Conservation (phyloP, 192 early-diverging fungal genomes). For the Hyaloraphidium curvatum region DNA sequence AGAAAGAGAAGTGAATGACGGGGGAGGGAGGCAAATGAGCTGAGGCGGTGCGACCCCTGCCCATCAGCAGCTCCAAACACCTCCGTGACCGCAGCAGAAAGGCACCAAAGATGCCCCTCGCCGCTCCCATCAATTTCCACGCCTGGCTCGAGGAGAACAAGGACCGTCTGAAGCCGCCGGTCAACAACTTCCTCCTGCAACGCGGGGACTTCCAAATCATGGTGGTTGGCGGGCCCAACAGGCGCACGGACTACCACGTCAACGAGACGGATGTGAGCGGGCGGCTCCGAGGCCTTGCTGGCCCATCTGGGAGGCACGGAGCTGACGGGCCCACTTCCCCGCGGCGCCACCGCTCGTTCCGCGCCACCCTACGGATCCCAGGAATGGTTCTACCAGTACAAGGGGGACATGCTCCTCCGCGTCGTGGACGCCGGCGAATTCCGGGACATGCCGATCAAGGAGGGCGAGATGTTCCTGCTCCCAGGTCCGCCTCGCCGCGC, state of each 20-base stretch:
- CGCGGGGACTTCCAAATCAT: constrained; percentile 73
- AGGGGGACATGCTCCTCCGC: constrained; percentile 83
- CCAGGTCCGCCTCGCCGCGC: constrained; percentile 34
- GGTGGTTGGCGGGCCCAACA: constrained; percentile 55
- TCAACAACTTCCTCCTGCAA: constrained; percentile 79
- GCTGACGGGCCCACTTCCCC: too few relatives aligned
- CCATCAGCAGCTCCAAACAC: too few relatives aligned
- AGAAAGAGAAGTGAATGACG: too few relatives aligned
- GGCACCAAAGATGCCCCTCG: constrained; percentile 15
- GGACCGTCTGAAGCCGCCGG: constrained; percentile 76
- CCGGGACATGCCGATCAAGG: constrained; percentile 64
- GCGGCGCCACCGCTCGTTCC: too few relatives aligned
- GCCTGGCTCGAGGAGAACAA: constrained; percentile 68
- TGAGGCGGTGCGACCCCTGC: too few relatives aligned
- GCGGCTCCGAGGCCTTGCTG: too few relatives aligned
- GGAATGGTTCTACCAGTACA: constrained; percentile 95
- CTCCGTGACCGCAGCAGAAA: too few relatives aligned
- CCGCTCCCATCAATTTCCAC: constrained; percentile 71
- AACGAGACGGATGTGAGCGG: constrained; percentile 73
- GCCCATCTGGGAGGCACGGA: too few relatives aligned
- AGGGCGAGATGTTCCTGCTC: constrained; percentile 92
- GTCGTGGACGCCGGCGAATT: constrained; percentile 61
- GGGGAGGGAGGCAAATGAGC: too few relatives aligned
- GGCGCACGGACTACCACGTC: constrained; percentile 88
- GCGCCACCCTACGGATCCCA: constrained; percentile 10